A percentile compares a stretch with the other conserved stretches of the same genome.
Conservation (phyloP, 2,329 filamentous ascomycete species). For the Fusarium acutatum region DNA sequence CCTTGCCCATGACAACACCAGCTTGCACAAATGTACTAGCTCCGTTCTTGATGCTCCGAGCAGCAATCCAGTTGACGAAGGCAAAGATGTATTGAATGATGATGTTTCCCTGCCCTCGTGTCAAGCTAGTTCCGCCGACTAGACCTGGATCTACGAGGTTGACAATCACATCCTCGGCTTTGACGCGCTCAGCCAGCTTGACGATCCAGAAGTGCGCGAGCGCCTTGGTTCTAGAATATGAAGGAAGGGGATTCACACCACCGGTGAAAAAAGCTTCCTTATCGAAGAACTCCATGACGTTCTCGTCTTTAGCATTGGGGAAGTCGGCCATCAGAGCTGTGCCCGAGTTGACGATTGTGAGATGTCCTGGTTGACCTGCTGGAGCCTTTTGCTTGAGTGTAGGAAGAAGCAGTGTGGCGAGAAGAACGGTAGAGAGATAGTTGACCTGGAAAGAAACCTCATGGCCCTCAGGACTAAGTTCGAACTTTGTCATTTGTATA, state of each 20-base stretch:
- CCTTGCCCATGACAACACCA: conserved; percentile 30
- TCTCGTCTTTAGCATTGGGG: conserved; percentile 32
- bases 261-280: conserved; percentile 35
- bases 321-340: conserved; percentile 34
- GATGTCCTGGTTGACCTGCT: conserved; percentile 28
- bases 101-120: conserved; percentile 41
- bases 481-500: conserved; percentile 36
- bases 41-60: conserved; percentile 21
- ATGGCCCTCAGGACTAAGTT: conserved; percentile 45
- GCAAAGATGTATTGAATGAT: conserved; percentile 14
- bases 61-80: conserved; percentile 14
- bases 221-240: conserved; percentile 44
- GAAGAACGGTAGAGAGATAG: conserved; percentile 48
- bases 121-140: conserved; percentile 53
- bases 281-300: conserved; percentile 44
- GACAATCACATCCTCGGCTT: conserved; percentile 52
- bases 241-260: conserved; percentile 1
- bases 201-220: conserved; percentile 47
- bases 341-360: conserved; percentile 47
- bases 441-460: conserved; percentile 53
- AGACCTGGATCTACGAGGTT: conserved; percentile 59
- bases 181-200: conserved; percentile 50
- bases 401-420: conserved; percentile 47
- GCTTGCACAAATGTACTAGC: conserved; percentile 35
- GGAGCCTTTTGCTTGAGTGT: conserved; percentile 42